Conservation (phyloP, 495 filamentous ascomycete genomes). For the Penicilliopsis zonata region DNA sequence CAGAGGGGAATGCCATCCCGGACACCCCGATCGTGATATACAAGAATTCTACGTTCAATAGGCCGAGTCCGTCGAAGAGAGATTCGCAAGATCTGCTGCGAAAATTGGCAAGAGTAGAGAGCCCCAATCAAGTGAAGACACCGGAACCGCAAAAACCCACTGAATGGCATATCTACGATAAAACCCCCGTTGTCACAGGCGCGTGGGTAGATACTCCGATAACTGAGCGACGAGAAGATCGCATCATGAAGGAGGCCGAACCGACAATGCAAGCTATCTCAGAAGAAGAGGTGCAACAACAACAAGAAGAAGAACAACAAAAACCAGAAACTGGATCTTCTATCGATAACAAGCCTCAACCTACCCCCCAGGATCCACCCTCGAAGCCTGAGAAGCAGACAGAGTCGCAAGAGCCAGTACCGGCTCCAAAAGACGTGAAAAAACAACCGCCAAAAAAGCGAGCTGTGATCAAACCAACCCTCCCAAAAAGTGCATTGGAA, state of each 20-base stretch:
- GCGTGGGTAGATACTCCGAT: conserved; percentile 43
- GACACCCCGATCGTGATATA: conserved; percentile 45
- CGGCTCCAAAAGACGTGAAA: conserved; percentile 6
- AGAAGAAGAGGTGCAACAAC: too few relatives aligned
- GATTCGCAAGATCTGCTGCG: conserved; percentile 58
- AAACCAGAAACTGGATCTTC: conserved; percentile 1
- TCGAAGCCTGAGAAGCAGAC: conserved; percentile 8
- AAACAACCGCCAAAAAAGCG: conserved; percentile 7
- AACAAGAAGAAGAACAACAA: not conserved
- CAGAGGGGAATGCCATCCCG: conserved; percentile 25
- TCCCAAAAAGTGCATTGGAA: conserved; percentile 38
- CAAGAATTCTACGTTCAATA: conserved; percentile 23
- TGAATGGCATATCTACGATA: conserved; percentile 22
- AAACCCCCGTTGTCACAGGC: conserved; percentile 38
- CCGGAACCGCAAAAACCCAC: conserved; percentile 34
- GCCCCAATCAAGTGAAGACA: conserved; percentile 20
- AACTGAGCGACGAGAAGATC: conserved; percentile 26
- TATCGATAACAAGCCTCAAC: conserved; percentile 1
- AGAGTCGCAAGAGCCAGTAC: conserved; percentile 5
- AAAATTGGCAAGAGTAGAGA: conserved; percentile 50
- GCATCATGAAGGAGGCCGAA: conserved; percentile 9
- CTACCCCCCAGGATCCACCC: conserved; percentile 1
- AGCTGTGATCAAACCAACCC: conserved; percentile 23
- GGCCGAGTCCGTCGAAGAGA: conserved; percentile 25
- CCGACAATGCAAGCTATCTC: too few relatives aligned